Evolutionary conservation across 345 rosid species (phyloP), one percentile per base, ranked within the genome.

Genomic region (Aurinia saxatilis): DNA sequence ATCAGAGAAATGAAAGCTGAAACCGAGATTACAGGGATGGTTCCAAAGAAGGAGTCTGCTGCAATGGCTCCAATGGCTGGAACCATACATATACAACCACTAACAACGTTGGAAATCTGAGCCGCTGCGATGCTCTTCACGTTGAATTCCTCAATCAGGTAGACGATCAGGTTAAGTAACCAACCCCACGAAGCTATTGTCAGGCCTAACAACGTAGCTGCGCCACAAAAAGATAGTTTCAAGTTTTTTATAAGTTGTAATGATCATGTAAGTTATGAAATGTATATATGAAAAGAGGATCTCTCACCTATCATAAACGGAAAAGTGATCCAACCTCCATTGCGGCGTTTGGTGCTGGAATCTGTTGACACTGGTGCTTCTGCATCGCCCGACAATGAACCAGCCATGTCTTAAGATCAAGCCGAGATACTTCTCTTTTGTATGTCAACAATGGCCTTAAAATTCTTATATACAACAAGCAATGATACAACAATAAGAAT

Each of bases 301-400:
- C 14, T 40, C 46, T 63, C 11, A 83, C 86, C 86, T 49, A 68
- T 65, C 16, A 79, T 68, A 73, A 83, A 86, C 14, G 86, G 80
- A 33, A 81, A 79, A 31, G 91, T 80, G 25, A 70, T 47, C 88
- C 81, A 85, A 48, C 78, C 77, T 11, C 83, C 82, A 17, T 31
- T 6, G 19, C 67, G 75, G 21, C 42, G 61, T 64, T 78, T 73
- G 15, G 15, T 40, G 51, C 15, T 47, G 2, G 42, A 41, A 21
- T 37, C 65, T 19, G 10, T 46, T 30, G 71, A 13, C 31, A 29
- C 50, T 5, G 37, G 8, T 14, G 65, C 21, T 55, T 75, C 72
- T 66, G 52, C 15, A 0, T 73, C 63, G 6, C 30, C 13, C 0
- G 61, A 5, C 16, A 57, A 60, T 9, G 60, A 63, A 64, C 36